Evolutionary conservation across 108 stramenopile species (phyloP).

Genomic region (Stephanodiscus minutulus): DNA sequence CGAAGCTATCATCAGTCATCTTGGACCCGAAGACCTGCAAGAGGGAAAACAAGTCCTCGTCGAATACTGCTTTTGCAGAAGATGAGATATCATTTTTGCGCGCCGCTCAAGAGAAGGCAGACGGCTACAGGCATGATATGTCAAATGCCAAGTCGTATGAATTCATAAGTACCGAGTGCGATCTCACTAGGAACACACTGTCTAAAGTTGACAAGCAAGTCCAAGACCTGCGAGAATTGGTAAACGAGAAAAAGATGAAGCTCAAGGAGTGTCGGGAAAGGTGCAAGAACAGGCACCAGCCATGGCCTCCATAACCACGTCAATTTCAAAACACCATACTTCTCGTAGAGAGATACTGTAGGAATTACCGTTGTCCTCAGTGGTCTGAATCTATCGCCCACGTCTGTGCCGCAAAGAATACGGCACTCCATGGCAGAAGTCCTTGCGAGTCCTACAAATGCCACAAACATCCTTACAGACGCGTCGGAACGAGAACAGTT

Average conservation of each 20-base stretch:
- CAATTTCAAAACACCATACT: no score
- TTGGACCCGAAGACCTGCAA: conserved; percentile 15
- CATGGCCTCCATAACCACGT: no score
- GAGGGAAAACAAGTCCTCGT: conserved; percentile 2
- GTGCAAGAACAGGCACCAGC: no score
- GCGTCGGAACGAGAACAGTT: background rate
- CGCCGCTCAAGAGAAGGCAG: conserved; percentile 7
- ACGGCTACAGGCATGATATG: conserved; percentile 26
- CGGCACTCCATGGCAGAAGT: no score
- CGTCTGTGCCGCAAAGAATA: no score
- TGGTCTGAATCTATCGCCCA: no score
- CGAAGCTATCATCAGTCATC: conserved; percentile 11
- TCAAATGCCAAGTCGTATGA: conserved; percentile 40
- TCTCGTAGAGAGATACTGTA: no score
- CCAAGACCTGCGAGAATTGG: conserved; percentile 1
- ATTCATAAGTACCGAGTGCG: conserved; percentile 28
- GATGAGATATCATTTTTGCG: conserved; percentile 23
- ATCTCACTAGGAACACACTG: conserved; percentile 14
- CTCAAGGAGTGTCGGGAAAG: conserved; percentile 15
- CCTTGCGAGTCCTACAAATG: no score
- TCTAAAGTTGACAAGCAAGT: conserved; percentile 22
- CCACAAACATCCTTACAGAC: background rate
- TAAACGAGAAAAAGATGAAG: conserved; percentile 25
- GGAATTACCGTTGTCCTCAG: no score
- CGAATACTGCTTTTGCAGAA: background rate